Evolutionary conservation across 208 protist genomes (phyloP), one percentile per base, ranked within the genome.

Genomic region (Acanthamoeba polyphaga): DNA sequence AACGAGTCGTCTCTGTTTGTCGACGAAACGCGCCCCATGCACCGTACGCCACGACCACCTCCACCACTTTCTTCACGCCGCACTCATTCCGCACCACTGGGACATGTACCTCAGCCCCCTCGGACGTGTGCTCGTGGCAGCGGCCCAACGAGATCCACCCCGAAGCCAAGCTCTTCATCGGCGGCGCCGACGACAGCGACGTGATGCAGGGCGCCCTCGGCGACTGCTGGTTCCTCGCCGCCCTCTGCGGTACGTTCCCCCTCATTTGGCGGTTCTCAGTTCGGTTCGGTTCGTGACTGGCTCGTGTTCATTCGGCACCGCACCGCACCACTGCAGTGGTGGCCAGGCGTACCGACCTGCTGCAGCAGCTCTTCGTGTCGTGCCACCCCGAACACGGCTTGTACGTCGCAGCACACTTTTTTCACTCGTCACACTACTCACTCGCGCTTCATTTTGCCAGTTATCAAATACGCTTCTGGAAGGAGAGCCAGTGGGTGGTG

Each of bases 141-240:
- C 82, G 82, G 34, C 82, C 58, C 19, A 66, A 38, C 10, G 94
- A 95, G 34, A 95, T 95, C 22, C 49, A 51, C 34, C 46, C 62
- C 8, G 32, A 82, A 3, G 46, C 85, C 38, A 43, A 58, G n/a
- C 88, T 96, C 46, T 96, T 96, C 62, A 38, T 66, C 27, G 89
- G 94, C n/a, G 95, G 95, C 29, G 58, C 89, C 3, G 76, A 88
- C 15, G 51, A 51, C 19, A 58, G 90, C 66, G 95, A 96, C 78
- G 74, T 96, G 19, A 70, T 72, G 29, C 95, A 96, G 51, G 95
- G 95, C 32, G 49, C 32, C 3, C 64, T 96, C 6, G 95, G 95
- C 53, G 88, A 78, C 53, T 93, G 90, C 53, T 95, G 38, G 32
- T 82, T 95, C n/a, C 92, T 95, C 64, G 87, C 53, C 70, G 88